Percentiles rank a stretch among this genome's conserved stretches.
These are phyloP conservation scores for Quercus variabilis DNA, from an alignment of 306 rosid species.

Conservation along the genomic window DNA sequence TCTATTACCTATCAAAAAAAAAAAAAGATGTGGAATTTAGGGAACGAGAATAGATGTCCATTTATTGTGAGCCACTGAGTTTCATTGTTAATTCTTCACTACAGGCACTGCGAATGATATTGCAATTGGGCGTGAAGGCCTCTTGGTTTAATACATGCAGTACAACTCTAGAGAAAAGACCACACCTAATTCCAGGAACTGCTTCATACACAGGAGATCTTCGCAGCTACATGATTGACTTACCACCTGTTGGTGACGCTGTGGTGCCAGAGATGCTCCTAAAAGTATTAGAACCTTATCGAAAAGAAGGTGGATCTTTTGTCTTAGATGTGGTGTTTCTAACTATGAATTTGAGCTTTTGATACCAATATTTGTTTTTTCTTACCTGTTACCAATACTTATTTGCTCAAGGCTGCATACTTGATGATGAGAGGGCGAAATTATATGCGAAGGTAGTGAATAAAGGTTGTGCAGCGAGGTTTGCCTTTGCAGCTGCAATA, in stretches of 20 bases:
- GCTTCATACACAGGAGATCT: constrained; percentile 66
- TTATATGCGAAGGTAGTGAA: constrained; percentile 78
- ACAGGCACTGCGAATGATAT: constrained; percentile 90
- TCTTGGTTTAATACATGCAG: constrained; percentile 94
- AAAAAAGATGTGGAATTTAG: not conserved
- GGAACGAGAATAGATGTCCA: not conserved
- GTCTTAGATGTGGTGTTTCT: constrained; percentile 22
- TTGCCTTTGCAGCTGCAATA: constrained; percentile 88
- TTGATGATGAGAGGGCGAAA: constrained; percentile 90
- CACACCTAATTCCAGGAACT: constrained; percentile 77
- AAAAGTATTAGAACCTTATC: constrained; percentile 89
- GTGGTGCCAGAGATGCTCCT: constrained; percentile 95
- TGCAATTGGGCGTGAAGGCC: constrained; percentile 92
- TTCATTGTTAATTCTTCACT: constrained; percentile 15
- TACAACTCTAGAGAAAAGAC: constrained; percentile 68
- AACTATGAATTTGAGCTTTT: constrained; percentile 1
- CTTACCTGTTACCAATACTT: constrained; percentile 24
- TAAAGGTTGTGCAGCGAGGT: constrained; percentile 76
- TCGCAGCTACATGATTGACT: constrained; percentile 69
- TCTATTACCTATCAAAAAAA: not conserved
- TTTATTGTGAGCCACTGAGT: constrained; percentile 7
- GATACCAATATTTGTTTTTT: constrained; percentile 20
- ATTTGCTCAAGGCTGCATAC: constrained; percentile 66
- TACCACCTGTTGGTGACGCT: constrained; percentile 77
- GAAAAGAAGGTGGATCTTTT: constrained; percentile 67